Base-by-base conservation (phyloP, 2,329 filamentous ascomycete genomes). In the Penicillium rolfsii region DNA sequence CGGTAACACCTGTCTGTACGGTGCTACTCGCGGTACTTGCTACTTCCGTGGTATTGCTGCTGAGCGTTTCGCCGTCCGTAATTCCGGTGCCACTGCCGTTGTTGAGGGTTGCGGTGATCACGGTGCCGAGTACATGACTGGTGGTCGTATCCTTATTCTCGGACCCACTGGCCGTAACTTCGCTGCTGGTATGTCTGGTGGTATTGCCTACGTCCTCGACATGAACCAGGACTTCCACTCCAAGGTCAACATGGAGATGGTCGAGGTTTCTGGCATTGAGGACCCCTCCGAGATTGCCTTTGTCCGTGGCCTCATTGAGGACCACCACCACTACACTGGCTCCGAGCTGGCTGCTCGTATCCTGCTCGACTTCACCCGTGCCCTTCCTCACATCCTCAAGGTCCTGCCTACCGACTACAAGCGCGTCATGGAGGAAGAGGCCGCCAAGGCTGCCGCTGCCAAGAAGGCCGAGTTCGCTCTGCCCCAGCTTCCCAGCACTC, bases 91-190 rank as follows among this genome's bases (percentile, higher is more conserved):
- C 54, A 96, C 89, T 30, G 93, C 94, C n/a, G 91, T 98, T 66
- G 93, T 97, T 64, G 94, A 98, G 80, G 94, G 94, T 80, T 87
- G 96, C 67, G 94, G 94, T 83, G 94, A 98, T 77, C 94, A 98
- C 76, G 91, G 92, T 64, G 97, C 93, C 75, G 94, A 98, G 84
- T 98, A 98, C 85, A 98, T 98, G 94, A 97, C 94, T 72, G 94
- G 94, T 76, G 94, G 94, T 74, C 91, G 93, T 74, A 84, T 97
- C 54, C 82, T 98, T 66, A 85, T 96, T 72, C 85, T 98, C 52
- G 94, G 94, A 60, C 87, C 86, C 71, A 97, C 93, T 74, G 94
- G 94, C 49, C 93, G 94, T 70, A 98, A 98, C 84, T 98, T 98
- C 74, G 94, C 93, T 70, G 94, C 94, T 63, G 94, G 94, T 84